Evolutionary conservation across 2,329 filamentous ascomycete species (phyloP), one percentile per base, ranked within the genome.

Genomic region (Capronia epimyces): DNA sequence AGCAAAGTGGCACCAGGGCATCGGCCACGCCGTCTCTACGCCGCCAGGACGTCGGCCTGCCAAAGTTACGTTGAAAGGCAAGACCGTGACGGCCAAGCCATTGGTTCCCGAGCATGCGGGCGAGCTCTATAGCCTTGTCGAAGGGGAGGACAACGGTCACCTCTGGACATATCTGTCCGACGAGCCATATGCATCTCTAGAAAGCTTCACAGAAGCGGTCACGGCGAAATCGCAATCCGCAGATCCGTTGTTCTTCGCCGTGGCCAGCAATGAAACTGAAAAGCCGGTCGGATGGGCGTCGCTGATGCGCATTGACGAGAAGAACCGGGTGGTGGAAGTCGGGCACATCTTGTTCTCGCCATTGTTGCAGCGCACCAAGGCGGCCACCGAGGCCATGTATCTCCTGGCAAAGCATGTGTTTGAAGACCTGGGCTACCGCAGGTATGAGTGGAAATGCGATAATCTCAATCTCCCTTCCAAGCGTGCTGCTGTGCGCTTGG

Each of bases 361-460:
- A 0, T 55, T 60, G 1, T 62, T 84, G 13, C 76, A 80, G 61
- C 72, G 75, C 12, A 82, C 79, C 0, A 70, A 71, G 0, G 72
- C 70, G 5, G 76, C 79, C 0, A 84, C 80, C 0, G 82, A 84
- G 62, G 71, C 74, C 0, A 71, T 78, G 53, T 82, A 77, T 53
- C 66, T 84, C 1, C 63, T 83, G n/a, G 70, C 78, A 37, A 67
- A 68, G 31, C 69, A 79, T 48, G 73, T 73, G 0, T 79, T 84
- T 57, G 74, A 77, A 2, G 69, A 72, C 1, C 62, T 83, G 18
- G 71, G 75, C 0, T 82, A 79, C 61, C 64, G 75, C 2, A 69
- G 82, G 6, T 73, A 82, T 3, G 81, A 84, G 63, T 85, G 82
- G 81, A 85, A 84, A 60, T 80, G 78, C 46, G 75, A 84, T 61